A percentile compares a stretch with the other conserved stretches of the same genome.
Conservation (phyloP, 805 yeast genomes). For the Lachancea fermentati region DNA sequence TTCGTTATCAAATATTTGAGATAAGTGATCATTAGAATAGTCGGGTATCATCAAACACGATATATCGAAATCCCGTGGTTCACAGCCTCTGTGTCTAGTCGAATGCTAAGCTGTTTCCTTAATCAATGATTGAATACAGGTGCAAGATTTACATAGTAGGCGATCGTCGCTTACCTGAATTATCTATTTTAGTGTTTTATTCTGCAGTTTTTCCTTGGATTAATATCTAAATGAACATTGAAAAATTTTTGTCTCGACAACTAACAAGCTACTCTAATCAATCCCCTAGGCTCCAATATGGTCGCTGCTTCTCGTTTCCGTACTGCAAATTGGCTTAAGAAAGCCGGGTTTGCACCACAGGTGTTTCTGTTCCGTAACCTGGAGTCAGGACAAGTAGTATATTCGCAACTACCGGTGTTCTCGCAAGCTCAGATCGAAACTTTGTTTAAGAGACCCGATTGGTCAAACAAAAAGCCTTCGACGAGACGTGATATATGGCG, state of each 20-base stretch:
- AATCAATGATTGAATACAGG: no score
- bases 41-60: no score
- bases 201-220: not conserved
- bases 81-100: no score
- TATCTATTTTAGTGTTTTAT: no score
- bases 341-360: constrained; percentile 71
- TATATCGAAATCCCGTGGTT: no score
- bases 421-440: constrained; percentile 48
- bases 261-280: no score
- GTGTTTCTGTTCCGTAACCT: constrained; percentile 78
- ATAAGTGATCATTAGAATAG: no score
- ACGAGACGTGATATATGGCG: constrained; percentile 87
- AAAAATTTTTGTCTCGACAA: not conserved
- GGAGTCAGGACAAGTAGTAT: constrained; percentile 84
- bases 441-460: constrained; percentile 68
- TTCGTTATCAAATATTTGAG: not conserved
- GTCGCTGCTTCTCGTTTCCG: constrained; percentile 40
- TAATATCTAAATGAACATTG: not conserved
- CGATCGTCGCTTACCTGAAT: not conserved
- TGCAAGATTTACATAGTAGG: no score
- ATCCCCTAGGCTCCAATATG: not conserved
- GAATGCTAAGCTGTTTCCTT: no score
- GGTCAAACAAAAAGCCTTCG: constrained; percentile 80
- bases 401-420: constrained; percentile 72
- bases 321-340: constrained; percentile 50